Conservation (phyloP, 2,329 filamentous ascomycete genomes). For the Fusarium oxysporum region DNA sequence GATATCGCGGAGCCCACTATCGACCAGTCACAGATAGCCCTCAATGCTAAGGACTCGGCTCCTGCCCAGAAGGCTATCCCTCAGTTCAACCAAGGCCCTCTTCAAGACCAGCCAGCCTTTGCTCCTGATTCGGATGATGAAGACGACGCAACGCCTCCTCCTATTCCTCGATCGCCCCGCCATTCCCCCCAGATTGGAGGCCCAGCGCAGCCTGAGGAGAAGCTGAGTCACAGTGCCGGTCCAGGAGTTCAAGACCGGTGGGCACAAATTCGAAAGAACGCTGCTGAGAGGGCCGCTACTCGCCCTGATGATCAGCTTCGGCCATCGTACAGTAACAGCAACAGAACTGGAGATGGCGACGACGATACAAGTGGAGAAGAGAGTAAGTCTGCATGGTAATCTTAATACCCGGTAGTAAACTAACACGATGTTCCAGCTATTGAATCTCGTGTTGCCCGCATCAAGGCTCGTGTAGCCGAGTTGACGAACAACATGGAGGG, state of each 20-base stretch:
- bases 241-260: slow-evolving; percentile 77
- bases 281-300: slow-evolving; percentile 79
- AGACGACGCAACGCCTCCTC: slow-evolving; percentile 63
- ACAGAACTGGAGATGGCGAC: slow-evolving; percentile 71
- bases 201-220: slow-evolving; percentile 48
- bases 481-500: slow-evolving; percentile 86
- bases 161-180: slow-evolving; percentile 59
- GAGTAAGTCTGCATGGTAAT: slow-evolving; percentile 69
- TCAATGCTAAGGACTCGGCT: slow-evolving; percentile 22
- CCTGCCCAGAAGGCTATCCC: slow-evolving; percentile 54
- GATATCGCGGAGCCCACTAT: slow-evolving; percentile 39
- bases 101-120: slow-evolving; percentile 88
- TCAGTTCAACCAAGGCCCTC: slow-evolving; percentile 88
- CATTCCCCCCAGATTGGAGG: slow-evolving; percentile 44
- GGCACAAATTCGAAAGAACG: slow-evolving; percentile 96
- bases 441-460: slow-evolving; percentile 94
- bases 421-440: slow-evolving; percentile 72
- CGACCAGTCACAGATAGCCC: slow-evolving; percentile 36
- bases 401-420: not conserved
- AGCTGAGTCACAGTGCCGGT: slow-evolving; percentile 50
- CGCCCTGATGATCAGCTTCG: slow-evolving; percentile 73
- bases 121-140: slow-evolving; percentile 68
- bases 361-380: slow-evolving; percentile 96
- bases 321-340: slow-evolving; percentile 67
- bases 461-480: slow-evolving; percentile 96